Evolutionary conservation across 805 yeast genomes (phyloP), one percentile per base, ranked within the genome.

Genomic region (Huiozyma sinensis): DNA sequence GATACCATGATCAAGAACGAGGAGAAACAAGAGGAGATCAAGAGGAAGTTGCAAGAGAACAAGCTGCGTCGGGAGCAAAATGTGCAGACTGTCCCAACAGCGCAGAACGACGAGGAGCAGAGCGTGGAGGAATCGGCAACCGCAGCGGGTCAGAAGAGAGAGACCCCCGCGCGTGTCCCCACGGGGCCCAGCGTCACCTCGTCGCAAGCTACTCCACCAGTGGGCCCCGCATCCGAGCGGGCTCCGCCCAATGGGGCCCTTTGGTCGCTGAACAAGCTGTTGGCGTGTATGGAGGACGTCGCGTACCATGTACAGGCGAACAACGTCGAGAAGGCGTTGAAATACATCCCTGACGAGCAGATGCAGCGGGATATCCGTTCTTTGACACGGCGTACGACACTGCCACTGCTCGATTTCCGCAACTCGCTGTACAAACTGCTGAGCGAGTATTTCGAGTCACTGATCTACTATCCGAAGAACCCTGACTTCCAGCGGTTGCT

Each of bases 1-100:
- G 51, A 53, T 34, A 42, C 33, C 6, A 44, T 44, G 11, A 17
- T 49, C 12, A 54, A 46, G 2, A 57, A 53, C 39, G 59, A 56
- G 24, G 53, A 54, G 36, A 57, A 57, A 34, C 50, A 58, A 42
- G 44, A 45, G 1, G 56, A 55, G 33, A 33, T 52, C 30, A 54
- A 54, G 43, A 52, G 44, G 43, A 47, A 51, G 31, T 34, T 56
- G 32, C 57, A 54, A 38, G 45, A 28, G 45, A 57, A 54, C 40
- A 50, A 47, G 42, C 40, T 33, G 29, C 48, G 42, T 33, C 50
- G 48, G 39, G 44, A 39, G 43, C 28, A 44, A 44, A 33, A 39
- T 35, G 10, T 12, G 8, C 17, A 34, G 27, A n/a, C 11, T 7
- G 13, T 17, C 17, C n/a, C 34, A 32, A 10, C 34, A 10, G 10